Base-by-base conservation (phyloP, 306 rosid species). In the Lotus japonicus region DNA sequence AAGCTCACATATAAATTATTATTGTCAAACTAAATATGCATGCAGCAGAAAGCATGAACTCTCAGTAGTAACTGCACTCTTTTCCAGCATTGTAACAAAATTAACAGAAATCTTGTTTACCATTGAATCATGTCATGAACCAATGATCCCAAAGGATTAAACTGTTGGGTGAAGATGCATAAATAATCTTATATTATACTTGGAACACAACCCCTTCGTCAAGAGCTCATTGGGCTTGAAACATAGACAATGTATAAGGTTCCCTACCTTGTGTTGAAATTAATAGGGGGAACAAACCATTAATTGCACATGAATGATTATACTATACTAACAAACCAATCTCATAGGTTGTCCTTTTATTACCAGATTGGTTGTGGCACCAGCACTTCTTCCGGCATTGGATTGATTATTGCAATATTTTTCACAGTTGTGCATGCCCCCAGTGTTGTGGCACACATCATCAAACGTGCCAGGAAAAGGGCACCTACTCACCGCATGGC, bases 401-500 rank as follows among this genome's bases (percentile, higher is more conserved):
- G 35, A 11, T 84, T 91, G 84, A 17, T 94, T 44, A 74, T 84
- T 55, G 84, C 83, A 21, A 80, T 73, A 49, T 86, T 90, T 62
- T 82, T 87, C 80, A 76, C 99, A 26, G 80, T 88, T 15, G 85
- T 88, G 46, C 90, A 85, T 23, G 74, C 82, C 9, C 99, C 99
- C 2, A 7, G 77, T 19, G 85, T 94, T 6, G 90, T 94, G 7
- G 92, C 83, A 2, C 84, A 84, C 51, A 94, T 94, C 73, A 90
- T 94, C 71, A 78, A 76, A 75, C 88, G 90, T 19, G 99, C 99
- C 1, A 85, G 89, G 72, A 76, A 71, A 52, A 83, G 90, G 3
- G 87, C 77, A 9, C 90, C 97, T 1, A 85, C 85, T 10, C 92
- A 85, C 48, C 84, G 75, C 46, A 87, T 88, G 89, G 76, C 99